A percentile compares a stretch with the other conserved stretches of the same genome.
These are phyloP conservation scores for Capronia coronata DNA, from an alignment of 2,329 filamentous ascomycete genomes.

Conservation along the genomic window DNA sequence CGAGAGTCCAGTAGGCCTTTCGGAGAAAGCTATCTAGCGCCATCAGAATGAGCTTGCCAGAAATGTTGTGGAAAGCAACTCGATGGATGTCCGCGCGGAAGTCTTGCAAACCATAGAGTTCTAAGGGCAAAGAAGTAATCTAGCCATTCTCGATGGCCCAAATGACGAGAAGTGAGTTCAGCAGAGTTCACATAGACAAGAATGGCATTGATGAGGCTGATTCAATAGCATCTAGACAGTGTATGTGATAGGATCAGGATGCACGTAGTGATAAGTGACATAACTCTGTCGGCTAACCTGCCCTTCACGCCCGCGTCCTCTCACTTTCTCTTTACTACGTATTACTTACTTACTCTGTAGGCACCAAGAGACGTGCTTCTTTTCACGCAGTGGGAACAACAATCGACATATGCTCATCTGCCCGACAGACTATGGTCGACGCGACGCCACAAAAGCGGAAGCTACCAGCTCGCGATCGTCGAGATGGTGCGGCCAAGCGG, in stretches of 20 bases:
- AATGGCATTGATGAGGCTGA: neutral
- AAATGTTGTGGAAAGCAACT: neutral
- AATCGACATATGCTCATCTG: neutral
- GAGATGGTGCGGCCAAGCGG: constrained; percentile 40
- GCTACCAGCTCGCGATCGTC: constrained; percentile 39
- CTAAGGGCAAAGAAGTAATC: too few species aligned
- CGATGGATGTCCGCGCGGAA: neutral
- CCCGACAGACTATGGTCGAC: constrained; percentile 19
- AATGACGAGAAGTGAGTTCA: too few species aligned
- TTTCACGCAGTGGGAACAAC: neutral
- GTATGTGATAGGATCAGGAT: too few species aligned
- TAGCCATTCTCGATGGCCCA: too few species aligned
- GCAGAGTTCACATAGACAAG: too few species aligned
- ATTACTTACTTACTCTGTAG: too few species aligned
- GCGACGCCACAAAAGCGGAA: constrained; percentile 41
- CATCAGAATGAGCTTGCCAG: constrained; percentile 4
- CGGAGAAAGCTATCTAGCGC: constrained; percentile 33
- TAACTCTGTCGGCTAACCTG: constrained; percentile 1
- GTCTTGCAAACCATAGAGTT: neutral
- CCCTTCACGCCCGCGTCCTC: neutral
- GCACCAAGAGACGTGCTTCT: too few species aligned
- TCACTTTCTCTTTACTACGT: too few species aligned
- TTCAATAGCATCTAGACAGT: too few species aligned
- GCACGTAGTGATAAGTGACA: neutral
- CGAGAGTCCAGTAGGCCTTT: constrained; percentile 52